Base-by-base conservation (phyloP, 1,284 basidiomycete species). In the Nidula niveotomentosa region DNA sequence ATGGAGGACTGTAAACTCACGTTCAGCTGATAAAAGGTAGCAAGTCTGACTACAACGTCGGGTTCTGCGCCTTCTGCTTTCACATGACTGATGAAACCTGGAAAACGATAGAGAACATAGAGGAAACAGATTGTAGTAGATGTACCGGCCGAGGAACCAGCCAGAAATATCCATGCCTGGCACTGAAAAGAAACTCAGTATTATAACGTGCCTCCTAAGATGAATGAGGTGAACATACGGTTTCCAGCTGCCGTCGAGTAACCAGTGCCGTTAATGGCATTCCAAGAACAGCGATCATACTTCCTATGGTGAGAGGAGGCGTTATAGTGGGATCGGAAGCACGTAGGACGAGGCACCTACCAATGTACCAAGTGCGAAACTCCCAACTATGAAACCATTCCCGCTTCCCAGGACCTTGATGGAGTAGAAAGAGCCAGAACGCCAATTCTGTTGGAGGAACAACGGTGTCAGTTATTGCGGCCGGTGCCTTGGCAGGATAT, bases 341-440 rank as follows among this genome's bases (percentile, higher is more conserved):
- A 61, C 56, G 39, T 35, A 53, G 51, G 48, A 53, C 49, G 48
- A 55, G 36, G 10, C 53, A 66, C 77, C 35, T 65, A 88, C 88
- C 75, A 60, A 81, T 57, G 58, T 80, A 74, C 88, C 88, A 79
- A 58, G 80, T 64, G 54, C 77, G 70, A 72, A 86, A 83, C 64
- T 91, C 75, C 81, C 85, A 74, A 69, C 86, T 74, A 50, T 85
- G 66, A 67, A 91, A 91, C 89, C 89, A 91, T 37, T 82, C 75
- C 2, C 84, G 79, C 60, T 84, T 83, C 36, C 75, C 69, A 0
- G 85, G 85, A 1, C 85, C 84, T 70, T 90, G 88, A 57, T 88
- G 81, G 36, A 90, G 76, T 9, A 91, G 77, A 65, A 90, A 91
- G 35, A 91, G 62, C 88, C 89, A 91, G 62, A 91, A 91, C 0